Base-by-base conservation (phyloP, 768 basidiomycete genomes). In the Boletus insuetus region DNA sequence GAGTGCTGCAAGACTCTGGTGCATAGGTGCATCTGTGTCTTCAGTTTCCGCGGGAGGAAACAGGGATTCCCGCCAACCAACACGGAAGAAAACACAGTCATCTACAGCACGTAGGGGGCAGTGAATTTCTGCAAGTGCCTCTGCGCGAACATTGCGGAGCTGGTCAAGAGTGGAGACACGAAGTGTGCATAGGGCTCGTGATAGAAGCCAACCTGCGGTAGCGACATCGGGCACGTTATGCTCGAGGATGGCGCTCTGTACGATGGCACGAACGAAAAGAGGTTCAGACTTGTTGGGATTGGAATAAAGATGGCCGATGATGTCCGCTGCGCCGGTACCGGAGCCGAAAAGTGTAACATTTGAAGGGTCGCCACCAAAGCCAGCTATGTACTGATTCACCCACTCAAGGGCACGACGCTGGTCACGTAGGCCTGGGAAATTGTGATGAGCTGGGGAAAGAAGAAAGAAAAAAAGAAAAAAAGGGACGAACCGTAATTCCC, bases 191-290 rank as follows among this genome's bases (percentile, higher is more conserved):
- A 89, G 79, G 32, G 84, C 72, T 20, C 85, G 79, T 13, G 82
- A 84, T 42, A 91, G 77, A 44, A 86, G 82, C 77, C 82, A 86
- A 20, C 86, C 86, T 5, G 84, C 85, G 35, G 76, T 75, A 20
- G 75, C 69, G 20, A 86, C 75, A 60, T 82, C 80, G 0, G 87
- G 86, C 7, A 87, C 69, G 55, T 77, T 82, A 52, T 79, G 75
- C 22, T 90, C 85, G 53, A 87, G 69, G 34, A 86, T 73, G 6
- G 85, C 79, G 49, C 85, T 88, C 66, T 91, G 89, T n/a, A 88
- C 71, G 61, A 91, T 86, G 11, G 86, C 85, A 13, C 87, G 87
- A 54, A 82, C 75, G 71, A 91, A 90, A 29, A 89, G 67, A 17
- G 86, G 88, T 3, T 70, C 66, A 3, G 69, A 68, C 37, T 84